These are phyloP conservation scores for Xylariaceae sp. DNA, from an alignment of 2,329 filamentous ascomycete genomes.

Conservation along the genomic window DNA sequence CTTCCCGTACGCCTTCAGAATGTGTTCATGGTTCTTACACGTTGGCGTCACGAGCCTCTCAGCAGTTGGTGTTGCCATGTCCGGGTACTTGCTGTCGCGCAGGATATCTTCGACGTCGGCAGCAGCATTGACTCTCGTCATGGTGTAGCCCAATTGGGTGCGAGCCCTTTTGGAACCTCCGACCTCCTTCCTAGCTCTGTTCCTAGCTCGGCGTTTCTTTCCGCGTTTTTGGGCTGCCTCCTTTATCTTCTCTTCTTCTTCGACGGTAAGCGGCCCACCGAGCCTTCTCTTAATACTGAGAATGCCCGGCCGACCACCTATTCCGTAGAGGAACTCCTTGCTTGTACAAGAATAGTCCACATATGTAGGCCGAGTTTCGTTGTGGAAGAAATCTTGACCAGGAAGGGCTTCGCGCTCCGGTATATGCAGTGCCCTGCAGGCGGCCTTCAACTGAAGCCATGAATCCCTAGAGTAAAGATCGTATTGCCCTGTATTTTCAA, in stretches of 20 bases:
- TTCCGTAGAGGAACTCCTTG: conserved; percentile 10
- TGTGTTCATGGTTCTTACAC: neutral
- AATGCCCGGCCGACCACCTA: conserved; percentile 4
- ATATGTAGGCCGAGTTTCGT: conserved; percentile 9
- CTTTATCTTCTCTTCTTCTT: neutral
- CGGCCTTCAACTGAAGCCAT: neutral
- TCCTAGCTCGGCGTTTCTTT: neutral
- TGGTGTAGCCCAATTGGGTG: neutral
- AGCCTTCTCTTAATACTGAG: neutral
- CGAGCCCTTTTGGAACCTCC: neutral
- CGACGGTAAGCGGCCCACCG: neutral
- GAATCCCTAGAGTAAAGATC: neutral
- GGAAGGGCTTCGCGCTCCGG: neutral
- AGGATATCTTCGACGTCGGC: conserved; percentile 16
- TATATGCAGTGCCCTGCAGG: neutral
- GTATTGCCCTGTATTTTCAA: neutral
- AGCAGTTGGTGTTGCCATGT: neutral
- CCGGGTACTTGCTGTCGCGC: conserved; percentile 1
- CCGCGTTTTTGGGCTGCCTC: neutral
- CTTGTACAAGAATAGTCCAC: conserved; percentile 15
- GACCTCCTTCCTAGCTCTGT: neutral
- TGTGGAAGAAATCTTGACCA: conserved; percentile 1
- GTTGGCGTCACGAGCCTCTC: conserved; percentile 12
- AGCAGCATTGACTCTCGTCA: conserved; percentile 8
- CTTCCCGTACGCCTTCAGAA: neutral